Evolutionary conservation across 2,329 filamentous ascomycete genomes (phyloP), one percentile per base, ranked within the genome.

Genomic region (Blastomyces emzantsi): DNA sequence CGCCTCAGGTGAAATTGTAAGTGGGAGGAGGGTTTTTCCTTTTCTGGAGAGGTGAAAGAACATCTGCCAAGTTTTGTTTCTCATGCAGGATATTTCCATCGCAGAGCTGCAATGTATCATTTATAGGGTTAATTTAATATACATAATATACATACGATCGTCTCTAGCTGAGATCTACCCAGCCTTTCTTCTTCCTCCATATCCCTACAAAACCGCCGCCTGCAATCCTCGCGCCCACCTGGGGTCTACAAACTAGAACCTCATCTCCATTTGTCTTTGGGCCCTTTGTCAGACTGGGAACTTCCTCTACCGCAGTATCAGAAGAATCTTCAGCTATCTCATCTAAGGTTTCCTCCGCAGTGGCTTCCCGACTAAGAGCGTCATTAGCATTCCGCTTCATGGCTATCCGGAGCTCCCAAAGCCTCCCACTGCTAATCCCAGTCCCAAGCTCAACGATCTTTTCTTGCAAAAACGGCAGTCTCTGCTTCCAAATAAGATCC

Each of bases 181-280:
- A 30, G 17, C 43, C 41, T 67, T 76, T 75, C 22, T 76, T 77
- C 62, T 76, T 77, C 63, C 75, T 75, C 76, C 77, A 83, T 41
- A 83, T 68, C 1, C 77, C 81, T 60, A 83, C 72, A 66, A 84
- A 83, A 2, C 81, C 81, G 54, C 81, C 81, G 15, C 80, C 81
- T 8, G 76, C 70, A 51, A 80, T 75, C 59, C 75, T 73, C 9
- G 74, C 66, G 9, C 81, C 81, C 62, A 81, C 80, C 66, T 80
- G 82, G 2, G 81, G 82, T 62, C 81, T 75, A 65, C 81, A 83
- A n/a, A 84, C 74, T 67, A 82, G 76, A 47, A 80, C 77, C 65
- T 72, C 75, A 3, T 76, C 73, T 25, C 70, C 64, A 47, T 69
- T 68, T 55, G 69, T 70, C 2, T 63, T 60, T 15, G 64, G 36